These are phyloP conservation scores for Ambrosia hybrid DNA, from an alignment of 140 eudicot genomes.

Conservation along the genomic window DNA sequence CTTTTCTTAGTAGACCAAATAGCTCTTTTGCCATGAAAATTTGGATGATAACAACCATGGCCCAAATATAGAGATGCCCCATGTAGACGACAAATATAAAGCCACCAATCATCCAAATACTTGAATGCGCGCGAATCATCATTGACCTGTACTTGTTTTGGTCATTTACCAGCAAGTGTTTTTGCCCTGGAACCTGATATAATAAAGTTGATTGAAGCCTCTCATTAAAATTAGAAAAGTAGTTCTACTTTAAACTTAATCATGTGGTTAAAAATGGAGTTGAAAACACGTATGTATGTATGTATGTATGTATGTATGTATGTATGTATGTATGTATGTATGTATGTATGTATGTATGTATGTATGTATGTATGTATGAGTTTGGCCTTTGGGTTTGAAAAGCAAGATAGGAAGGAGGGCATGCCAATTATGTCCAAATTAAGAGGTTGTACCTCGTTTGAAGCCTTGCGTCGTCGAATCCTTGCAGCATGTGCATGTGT, in stretches of 20 bases:
- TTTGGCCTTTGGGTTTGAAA: too few species aligned
- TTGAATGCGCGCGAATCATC: slow-evolving; percentile 76
- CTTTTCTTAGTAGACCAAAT: slow-evolving; percentile 70
- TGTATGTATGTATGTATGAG: too few species aligned
- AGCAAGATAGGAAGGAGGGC: too few species aligned
- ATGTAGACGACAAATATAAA: slow-evolving; percentile 74
- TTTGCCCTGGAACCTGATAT: slow-evolving; percentile 52
- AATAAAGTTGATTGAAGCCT: too few species aligned
- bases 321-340: too few species aligned
- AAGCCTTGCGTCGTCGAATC: slow-evolving; percentile 65
- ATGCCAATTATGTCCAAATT: too few species aligned
- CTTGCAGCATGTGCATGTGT: slow-evolving; percentile 58
- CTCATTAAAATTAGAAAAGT: background rate
- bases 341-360: too few species aligned
- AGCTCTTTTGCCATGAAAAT: slow-evolving; percentile 92
- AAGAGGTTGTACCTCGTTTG: slow-evolving; percentile 56
- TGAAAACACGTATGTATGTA: too few species aligned
- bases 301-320: too few species aligned
- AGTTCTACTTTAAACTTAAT: too few species aligned
- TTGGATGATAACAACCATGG: slow-evolving; percentile 88
- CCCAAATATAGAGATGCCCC: slow-evolving; percentile 99
- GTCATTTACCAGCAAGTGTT: slow-evolving; percentile 64
- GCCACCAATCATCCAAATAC: slow-evolving; percentile 98
- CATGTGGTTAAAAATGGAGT: too few species aligned
- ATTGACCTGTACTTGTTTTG: slow-evolving; percentile 81